Evolutionary conservation across 352 stramenopile species (phyloP), one percentile per base, ranked within the genome.

Genomic region (Elongisporangium senticosum): DNA sequence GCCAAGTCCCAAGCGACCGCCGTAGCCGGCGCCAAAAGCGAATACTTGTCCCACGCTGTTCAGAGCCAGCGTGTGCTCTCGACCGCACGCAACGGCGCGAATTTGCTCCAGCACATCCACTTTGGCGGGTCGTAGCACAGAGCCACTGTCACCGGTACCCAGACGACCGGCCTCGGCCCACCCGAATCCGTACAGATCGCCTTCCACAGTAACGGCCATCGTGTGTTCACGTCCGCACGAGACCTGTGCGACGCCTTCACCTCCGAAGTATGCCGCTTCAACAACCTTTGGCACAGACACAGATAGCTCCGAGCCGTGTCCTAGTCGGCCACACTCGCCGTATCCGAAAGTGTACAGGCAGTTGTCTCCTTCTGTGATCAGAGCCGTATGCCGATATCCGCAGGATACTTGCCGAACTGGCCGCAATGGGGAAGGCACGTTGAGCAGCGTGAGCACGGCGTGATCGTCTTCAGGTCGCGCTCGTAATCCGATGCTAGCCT

Each of bases 211-310:
- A 6, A 93, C 83, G 14, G 73, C 77, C 77, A 96, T 90, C 7
- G 87, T 95, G 55, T 96, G 87, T 53, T 96, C 86, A 17, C 86
- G 83, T 11, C 87, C 87, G 56, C 87, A 96, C 0, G 85, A 75
- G 0, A 90, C 78, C 22, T 76, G 70, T 7, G 61, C 48, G 51
- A 87, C 68, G 6, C 83, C 71, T 6, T 62, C 75, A 11, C 82
- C 47, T 33, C 49, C 24, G 1, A 69, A 56, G 3, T 74, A 67
- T 22, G 79, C 69, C 6, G 74, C 55, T 19, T 72, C 61, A 22
- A 95, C 78, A 2, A 58, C 51, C 49, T 62, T 75, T 0, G 85
- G 83, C 11, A 75, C 40, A 11, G 56, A 52, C 1, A 79, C 67
- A 1, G 77, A 65, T 4, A 84, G 67, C 55, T 95, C 79, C 15